phyloP scores from a whole-genome alignment of 1,139 yeast genomes.

The Pichia sp. region DNA sequence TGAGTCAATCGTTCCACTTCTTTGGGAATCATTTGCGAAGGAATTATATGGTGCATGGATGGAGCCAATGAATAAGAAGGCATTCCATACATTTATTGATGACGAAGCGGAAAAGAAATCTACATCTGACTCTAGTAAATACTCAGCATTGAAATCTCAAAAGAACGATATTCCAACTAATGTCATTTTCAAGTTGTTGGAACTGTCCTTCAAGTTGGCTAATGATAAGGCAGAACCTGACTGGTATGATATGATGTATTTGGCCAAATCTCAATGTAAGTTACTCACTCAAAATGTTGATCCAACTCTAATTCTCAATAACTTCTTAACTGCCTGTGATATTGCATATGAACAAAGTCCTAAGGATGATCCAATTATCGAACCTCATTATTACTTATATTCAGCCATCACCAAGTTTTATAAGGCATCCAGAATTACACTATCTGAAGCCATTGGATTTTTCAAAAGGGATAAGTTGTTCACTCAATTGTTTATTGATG shows the following conservation, averaged over 20 bases:
- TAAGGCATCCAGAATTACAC: slow-evolving; percentile 35
- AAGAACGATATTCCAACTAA: slow-evolving; percentile 27
- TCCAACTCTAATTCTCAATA: slow-evolving; percentile 35
- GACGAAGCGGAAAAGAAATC: slow-evolving; percentile 1
- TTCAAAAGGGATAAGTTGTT: slow-evolving; percentile 40
- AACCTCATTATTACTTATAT: slow-evolving; percentile 70
- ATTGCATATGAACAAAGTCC: slow-evolving; percentile 42
- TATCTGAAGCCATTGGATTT: slow-evolving; percentile 38
- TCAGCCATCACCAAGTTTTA: slow-evolving; percentile 60
- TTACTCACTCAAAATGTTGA: slow-evolving; percentile 32
- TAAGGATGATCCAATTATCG: slow-evolving; percentile 58
- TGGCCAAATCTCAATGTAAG: slow-evolving; percentile 62
- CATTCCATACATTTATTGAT: slow-evolving; percentile 42
- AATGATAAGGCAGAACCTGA: slow-evolving; percentile 43
- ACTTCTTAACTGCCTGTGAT: slow-evolving; percentile 42
- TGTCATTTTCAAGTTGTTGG: slow-evolving; percentile 27
- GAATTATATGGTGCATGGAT: slow-evolving; percentile 60
- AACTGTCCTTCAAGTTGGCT: slow-evolving; percentile 42
- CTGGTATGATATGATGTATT: slow-evolving; percentile 63
- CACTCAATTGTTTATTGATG: slow-evolving; percentile 14
- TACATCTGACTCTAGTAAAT: not conserved
- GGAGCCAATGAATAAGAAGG: slow-evolving; percentile 68
- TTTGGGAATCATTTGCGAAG: slow-evolving; percentile 59
- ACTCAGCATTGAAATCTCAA: not conserved
- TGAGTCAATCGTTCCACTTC: slow-evolving; percentile 37